Conservation (phyloP, 2,329 filamentous ascomycete species). For the Didymella glomerata region DNA sequence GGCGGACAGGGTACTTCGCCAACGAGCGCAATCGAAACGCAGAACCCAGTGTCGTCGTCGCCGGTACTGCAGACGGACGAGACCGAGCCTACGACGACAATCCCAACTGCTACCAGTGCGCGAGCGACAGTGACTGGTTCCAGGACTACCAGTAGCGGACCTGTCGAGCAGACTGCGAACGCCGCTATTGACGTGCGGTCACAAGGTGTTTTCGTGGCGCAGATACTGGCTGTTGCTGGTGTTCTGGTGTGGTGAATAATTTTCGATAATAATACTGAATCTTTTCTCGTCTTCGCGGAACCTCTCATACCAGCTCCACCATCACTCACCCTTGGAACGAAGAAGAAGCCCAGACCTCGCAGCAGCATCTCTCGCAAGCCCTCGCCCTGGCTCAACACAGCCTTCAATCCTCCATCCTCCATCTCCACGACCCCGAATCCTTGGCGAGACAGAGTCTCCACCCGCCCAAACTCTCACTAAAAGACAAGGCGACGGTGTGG, state of each 20-base stretch:
- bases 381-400: too few species aligned
- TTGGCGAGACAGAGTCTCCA: too few species aligned
- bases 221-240: conserved; percentile 8
- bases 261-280: too few species aligned
- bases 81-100: neutral
- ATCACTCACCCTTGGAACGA: too few species aligned
- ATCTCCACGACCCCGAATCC: too few species aligned
- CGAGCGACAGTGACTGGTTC: conserved; percentile 6
- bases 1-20: neutral
- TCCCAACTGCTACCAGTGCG: neutral
- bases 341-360: too few species aligned
- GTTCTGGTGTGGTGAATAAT: neutral
- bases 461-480: too few species aligned
- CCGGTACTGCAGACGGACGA: neutral
- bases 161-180: conserved; percentile 26
- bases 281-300: neutral
- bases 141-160: conserved; percentile 16
- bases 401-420: too few species aligned
- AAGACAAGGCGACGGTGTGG: too few species aligned
- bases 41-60: neutral
- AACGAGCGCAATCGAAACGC: neutral
- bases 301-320: too few species aligned
- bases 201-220: neutral
- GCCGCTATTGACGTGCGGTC: conserved; percentile 13
- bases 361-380: too few species aligned